These are phyloP conservation scores for Zygoascus biomembranicola DNA, from an alignment of 805 yeast species.

Conservation along the genomic window DNA sequence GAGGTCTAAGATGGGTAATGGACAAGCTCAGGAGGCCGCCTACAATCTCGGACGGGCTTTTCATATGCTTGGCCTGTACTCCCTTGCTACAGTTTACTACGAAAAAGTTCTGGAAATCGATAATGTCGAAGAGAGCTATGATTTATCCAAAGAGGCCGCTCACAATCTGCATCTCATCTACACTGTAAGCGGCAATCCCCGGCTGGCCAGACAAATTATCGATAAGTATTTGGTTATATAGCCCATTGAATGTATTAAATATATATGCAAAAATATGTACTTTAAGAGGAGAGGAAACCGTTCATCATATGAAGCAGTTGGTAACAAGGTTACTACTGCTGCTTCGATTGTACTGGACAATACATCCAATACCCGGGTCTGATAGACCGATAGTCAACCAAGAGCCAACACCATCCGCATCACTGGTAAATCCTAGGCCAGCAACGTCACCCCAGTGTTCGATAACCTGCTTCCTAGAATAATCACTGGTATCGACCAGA, in stretches of 20 bases:
- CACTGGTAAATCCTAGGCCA: conserved; percentile 42
- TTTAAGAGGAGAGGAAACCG: not conserved
- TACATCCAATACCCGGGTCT: conserved; percentile 51
- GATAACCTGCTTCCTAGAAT: conserved; percentile 35
- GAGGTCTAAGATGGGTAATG: conserved; percentile 29
- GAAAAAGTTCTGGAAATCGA: conserved; percentile 46
- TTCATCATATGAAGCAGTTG: not conserved
- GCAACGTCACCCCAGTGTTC: conserved; percentile 51
- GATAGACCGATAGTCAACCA: conserved; percentile 45
- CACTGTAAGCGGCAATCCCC: conserved; percentile 62
- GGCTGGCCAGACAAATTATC: conserved; percentile 55
- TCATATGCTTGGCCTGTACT: conserved; percentile 70
- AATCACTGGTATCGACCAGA: conserved; percentile 31
- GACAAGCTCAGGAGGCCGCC: conserved; percentile 65
- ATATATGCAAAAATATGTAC: not conserved
- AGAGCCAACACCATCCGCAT: conserved; percentile 39
- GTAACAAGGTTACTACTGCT: not conserved
- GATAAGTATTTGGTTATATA: conserved; percentile 53
- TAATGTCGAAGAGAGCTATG: conserved; percentile 42
- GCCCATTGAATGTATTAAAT: not conserved
- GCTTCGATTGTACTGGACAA: conserved; percentile 36
- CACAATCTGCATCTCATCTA: conserved; percentile 74
- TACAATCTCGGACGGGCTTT: conserved; percentile 81
- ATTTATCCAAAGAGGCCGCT: conserved; percentile 71
- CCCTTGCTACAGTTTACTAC: conserved; percentile 69